Evolutionary conservation across 176 grass and related monocot genomes (phyloP).

Genomic region (Miscanthus lutarioriparius): DNA sequence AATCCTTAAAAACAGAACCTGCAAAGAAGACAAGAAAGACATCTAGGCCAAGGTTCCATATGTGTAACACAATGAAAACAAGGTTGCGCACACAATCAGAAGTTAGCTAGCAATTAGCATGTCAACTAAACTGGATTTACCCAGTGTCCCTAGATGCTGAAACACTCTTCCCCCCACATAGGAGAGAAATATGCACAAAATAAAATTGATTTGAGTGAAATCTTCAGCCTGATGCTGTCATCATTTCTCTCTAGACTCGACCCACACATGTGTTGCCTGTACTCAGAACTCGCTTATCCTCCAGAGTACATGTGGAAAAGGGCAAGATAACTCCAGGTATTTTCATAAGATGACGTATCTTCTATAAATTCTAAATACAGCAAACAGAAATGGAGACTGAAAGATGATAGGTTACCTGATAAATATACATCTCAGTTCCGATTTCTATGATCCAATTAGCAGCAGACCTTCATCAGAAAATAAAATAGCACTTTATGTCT

Average conservation of each 20-base stretch:
- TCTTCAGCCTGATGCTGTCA: too few relatives aligned
- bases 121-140: background rate
- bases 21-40: background rate
- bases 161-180: too few relatives aligned
- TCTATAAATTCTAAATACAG: background rate
- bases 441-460: too few relatives aligned
- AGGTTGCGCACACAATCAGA: background rate
- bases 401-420: background rate
- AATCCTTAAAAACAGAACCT: too few relatives aligned
- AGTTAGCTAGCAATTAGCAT: background rate
- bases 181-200: too few relatives aligned
- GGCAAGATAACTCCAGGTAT: background rate
- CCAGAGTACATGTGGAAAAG: background rate
- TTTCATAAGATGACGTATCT: background rate
- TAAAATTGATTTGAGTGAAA: too few relatives aligned
- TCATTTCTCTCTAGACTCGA: too few relatives aligned
- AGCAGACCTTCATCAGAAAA: too few relatives aligned
- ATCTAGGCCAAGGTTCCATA: background rate
- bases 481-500: background rate
- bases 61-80: background rate
- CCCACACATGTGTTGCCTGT: too few relatives aligned
- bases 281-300: background rate
- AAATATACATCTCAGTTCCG: too few relatives aligned
- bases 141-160: too few relatives aligned
- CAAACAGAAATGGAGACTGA: background rate